Evolutionary conservation across 2,329 filamentous ascomycete species (phyloP), one percentile per base, ranked within the genome.

Genomic region (Penicillium sp.): DNA sequence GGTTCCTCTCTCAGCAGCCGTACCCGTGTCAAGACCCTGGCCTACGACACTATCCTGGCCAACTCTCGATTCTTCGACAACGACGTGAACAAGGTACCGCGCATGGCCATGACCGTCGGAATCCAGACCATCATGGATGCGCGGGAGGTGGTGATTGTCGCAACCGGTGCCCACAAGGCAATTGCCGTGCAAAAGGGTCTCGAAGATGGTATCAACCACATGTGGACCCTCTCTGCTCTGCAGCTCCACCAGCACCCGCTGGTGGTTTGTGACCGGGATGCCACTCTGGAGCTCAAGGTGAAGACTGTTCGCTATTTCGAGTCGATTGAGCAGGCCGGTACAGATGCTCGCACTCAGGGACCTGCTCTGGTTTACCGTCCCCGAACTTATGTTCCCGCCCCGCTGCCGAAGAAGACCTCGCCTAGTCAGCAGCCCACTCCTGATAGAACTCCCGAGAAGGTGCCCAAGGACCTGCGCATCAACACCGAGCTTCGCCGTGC

Each of bases 31-130:
- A 93, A 93, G 79, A 93, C 89, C 1, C 75, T 95, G 44, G 87
- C 89, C 33, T 90, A 91, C 65, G 89, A 93, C 71, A 95, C 89
- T 2, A 89, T 93, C 52, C 74, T 91, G 4, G 88, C 88, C 55
- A 95, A 95, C 72, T 89, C 86, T 15, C 79, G 89, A 53, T 93
- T 93, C 77, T 95, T 95, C 66, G 82, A 75, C 58, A 84, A 88
- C 55, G 84, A 93, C 60, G 67, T 91, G 47, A 75, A 75, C 53
- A 81, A 84, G 66, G 89, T 95, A 31, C 89, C 89, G 1, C 83
- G 82, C 63, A 89, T 89, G 82, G 88, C 89, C 10, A 73, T 93
- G 69, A 95, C 88, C 0, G 89, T 95, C 9, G 89, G 89, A 38
- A 87, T 95, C 27, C 84, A 88, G 68, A 95, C 89, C 1, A 84